phyloP scores from a whole-genome alignment of 2,329 filamentous ascomycete genomes.

The Fusarium fujikuroi region DNA sequence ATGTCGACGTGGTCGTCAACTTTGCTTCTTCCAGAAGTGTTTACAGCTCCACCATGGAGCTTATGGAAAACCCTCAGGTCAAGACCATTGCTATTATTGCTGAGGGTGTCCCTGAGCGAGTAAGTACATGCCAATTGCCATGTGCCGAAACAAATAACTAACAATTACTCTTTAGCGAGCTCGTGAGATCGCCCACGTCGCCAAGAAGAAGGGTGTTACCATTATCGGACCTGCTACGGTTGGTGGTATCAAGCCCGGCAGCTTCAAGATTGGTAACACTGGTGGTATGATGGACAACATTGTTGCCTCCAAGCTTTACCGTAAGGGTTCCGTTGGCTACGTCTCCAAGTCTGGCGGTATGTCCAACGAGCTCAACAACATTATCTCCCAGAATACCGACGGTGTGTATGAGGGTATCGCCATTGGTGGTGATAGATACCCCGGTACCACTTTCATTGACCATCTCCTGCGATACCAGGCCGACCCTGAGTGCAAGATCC shows the following conservation, averaged over 20 bases:
- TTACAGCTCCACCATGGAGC: constrained; percentile 97
- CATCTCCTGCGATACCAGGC: constrained; percentile 96
- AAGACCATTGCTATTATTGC: constrained; percentile 99
- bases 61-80: constrained; percentile 97
- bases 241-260: constrained; percentile 98
- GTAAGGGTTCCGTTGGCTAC: constrained; percentile 97
- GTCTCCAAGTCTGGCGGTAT: constrained; percentile 99
- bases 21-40: constrained; percentile 99
- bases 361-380: constrained; percentile 99
- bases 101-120: constrained; percentile 97
- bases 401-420: constrained; percentile 99
- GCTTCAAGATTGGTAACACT: constrained; percentile 99
- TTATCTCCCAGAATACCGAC: constrained; percentile 94
- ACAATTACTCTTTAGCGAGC: constrained; percentile 71
- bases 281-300: constrained; percentile 99
- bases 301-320: constrained; percentile 99
- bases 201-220: constrained; percentile 98
- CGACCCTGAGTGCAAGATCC: constrained; percentile 97
- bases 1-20: constrained; percentile 99
- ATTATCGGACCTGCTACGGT: constrained; percentile 99
- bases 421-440: constrained; percentile 99
- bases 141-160: constrained; percentile 14
- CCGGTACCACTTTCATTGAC: constrained; percentile 99
- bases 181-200: constrained; percentile 96
- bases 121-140: constrained; percentile 60